A percentile compares a stretch with the other conserved stretches of the same genome.
Conservation (phyloP, 345 rosid genomes). For the Geranium brycei region DNA sequence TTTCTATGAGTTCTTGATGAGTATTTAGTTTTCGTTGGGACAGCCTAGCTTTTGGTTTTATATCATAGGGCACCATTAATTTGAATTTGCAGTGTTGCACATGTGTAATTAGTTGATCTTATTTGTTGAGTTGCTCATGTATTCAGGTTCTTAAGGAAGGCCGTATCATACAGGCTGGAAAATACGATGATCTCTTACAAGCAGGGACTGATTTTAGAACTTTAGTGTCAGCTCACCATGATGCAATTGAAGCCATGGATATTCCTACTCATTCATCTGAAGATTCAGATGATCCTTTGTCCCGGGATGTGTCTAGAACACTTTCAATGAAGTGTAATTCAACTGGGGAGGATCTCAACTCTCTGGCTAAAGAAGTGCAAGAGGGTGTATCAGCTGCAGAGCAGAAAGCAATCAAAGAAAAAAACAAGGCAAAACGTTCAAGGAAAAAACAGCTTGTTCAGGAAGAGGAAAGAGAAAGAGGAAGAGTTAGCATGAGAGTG, state of each 20-base stretch:
- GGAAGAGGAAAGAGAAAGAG: slow-evolving; percentile 98
- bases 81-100: too few relatives aligned
- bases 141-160: slow-evolving; percentile 95
- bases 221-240: slow-evolving; percentile 92
- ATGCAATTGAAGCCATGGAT: slow-evolving; percentile 98
- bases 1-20: background rate
- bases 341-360: slow-evolving; percentile 44
- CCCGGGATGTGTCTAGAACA: slow-evolving; percentile 15
- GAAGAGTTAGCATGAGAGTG: slow-evolving; percentile 93
- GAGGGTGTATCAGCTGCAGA: slow-evolving; percentile 72
- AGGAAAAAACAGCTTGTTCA: slow-evolving; percentile 94
- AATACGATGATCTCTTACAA: slow-evolving; percentile 90
- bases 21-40: background rate
- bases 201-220: slow-evolving; percentile 93
- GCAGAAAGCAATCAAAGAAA: slow-evolving; percentile 66
- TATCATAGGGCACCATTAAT: too few relatives aligned
- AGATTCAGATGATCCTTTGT: slow-evolving; percentile 64
- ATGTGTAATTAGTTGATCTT: background rate
- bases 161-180: slow-evolving; percentile 81
- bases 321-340: slow-evolving; percentile 40
- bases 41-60: too few relatives aligned
- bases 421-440: slow-evolving; percentile 75
- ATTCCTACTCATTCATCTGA: slow-evolving; percentile 75
- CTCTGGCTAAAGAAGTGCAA: slow-evolving; percentile 75
- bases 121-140: slow-evolving; percentile 1